Base-by-base conservation (phyloP, 2,329 filamentous ascomycete species). In the Aspergillus sclerotialis region DNA sequence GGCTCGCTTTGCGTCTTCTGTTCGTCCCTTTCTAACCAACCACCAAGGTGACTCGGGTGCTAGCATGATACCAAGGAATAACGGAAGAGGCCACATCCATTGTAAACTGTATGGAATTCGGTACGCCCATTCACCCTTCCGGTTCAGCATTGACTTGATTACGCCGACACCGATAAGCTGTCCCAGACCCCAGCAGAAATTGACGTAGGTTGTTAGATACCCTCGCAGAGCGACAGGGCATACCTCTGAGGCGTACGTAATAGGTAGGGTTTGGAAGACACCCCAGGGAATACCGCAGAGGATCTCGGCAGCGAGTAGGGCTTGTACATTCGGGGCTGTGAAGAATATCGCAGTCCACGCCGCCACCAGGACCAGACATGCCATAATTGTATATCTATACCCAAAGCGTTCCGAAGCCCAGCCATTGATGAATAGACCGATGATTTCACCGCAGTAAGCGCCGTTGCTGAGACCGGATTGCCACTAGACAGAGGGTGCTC, bases 71-170 rank as follows among this genome's bases (percentile, higher is more conserved):
- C 63, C 68, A 35, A 71, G 51, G 24, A 68, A 55, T 4, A 72
- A 56, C 2, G 70, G 70, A 24, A 70, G 42, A 1, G 69, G 69
- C 69, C 69, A 73, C 62, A 72, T 70, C 69, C 69, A 70, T 44
- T 73, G 70, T 15, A 73, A 42, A 4, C 61, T 64, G 40, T 70
- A 73, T 0, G 70, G 70, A 37, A 73, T 72, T 2, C 67, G 58
- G 48, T 71, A 73, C 3, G 69, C 61, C 70, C 70, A 73, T 42
- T 72, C 49, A 35, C 70, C 69, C 2, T 53, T 35, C 16, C 69
- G 56, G 14, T 50, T 47, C 12, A 72, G 44, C 65, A 71, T 68
- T 11, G 61, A 54, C 46, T 63, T 67, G 44, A 73, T 68, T 12
- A 72, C 68, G 9, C 69, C 70, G 30, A 70, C 60, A 18, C 68